Conservation (phyloP, 2,329 filamentous ascomycete genomes). For the Talaromyces sp. region DNA sequence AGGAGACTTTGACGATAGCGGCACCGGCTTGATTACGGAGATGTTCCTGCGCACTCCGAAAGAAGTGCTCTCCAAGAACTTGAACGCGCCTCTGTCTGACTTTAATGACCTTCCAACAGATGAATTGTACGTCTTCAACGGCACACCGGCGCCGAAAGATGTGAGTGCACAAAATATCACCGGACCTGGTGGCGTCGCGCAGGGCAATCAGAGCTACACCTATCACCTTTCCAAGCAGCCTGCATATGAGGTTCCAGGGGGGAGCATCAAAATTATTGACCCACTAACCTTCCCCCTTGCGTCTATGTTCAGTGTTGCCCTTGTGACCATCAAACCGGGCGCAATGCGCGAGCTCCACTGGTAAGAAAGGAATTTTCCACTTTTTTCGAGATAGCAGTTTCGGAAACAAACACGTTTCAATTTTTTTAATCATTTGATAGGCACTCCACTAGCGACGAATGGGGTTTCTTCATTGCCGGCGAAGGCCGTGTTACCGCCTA, state of each 20-base stretch:
- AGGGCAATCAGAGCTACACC: slow-evolving; percentile 26
- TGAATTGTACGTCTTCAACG: slow-evolving; percentile 39
- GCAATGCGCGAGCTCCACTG: slow-evolving; percentile 61
- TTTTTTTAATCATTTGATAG: neutral
- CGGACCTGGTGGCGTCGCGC: slow-evolving; percentile 27
- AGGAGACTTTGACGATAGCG: slow-evolving; percentile 54
- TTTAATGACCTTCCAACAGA: slow-evolving; percentile 33
- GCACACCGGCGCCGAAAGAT: slow-evolving; percentile 29
- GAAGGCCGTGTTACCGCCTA: slow-evolving; percentile 53
- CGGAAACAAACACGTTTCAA: neutral
- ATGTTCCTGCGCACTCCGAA: slow-evolving; percentile 42
- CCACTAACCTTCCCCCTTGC: slow-evolving; percentile 53
- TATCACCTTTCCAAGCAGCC: slow-evolving; percentile 44
- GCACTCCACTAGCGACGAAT: slow-evolving; percentile 43
- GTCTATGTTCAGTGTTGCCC: slow-evolving; percentile 48
- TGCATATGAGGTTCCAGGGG: slow-evolving; percentile 49
- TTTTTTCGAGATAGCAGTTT: neutral
- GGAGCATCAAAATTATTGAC: slow-evolving; percentile 56
- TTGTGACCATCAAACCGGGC: slow-evolving; percentile 56
- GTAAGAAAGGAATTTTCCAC: slow-evolving; percentile 41
- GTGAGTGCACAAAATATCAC: slow-evolving; percentile 42
- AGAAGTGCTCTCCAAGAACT: slow-evolving; percentile 38
- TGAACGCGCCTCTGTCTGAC: slow-evolving; percentile 30
- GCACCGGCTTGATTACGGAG: slow-evolving; percentile 53
- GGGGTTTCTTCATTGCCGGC: slow-evolving; percentile 55